Base-by-base conservation (phyloP, 352 stramenopile species). In the Phytophthora sp. region DNA sequence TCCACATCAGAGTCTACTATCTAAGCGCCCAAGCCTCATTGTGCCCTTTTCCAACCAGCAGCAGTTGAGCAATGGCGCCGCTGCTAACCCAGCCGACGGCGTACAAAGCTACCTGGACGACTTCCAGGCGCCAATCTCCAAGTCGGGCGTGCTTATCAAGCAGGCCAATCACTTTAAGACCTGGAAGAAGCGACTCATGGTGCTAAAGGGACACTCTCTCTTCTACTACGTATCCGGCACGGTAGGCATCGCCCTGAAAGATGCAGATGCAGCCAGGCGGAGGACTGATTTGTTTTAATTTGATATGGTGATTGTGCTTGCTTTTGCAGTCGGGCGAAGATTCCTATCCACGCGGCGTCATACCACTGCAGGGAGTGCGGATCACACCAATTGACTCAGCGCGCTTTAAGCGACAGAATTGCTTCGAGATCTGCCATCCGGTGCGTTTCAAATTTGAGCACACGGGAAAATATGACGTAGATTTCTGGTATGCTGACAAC, bases 211-310 rank as follows among this genome's bases (percentile, higher is more conserved):
- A 1, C 87, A 95, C 57, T 93, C 85, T 46, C 75, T 95, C 26
- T 95, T 95, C 64, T 95, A 95, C 80, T 95, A 95, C 67, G 87
- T 94, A 30, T 94, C 86, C 4, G 86, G 87, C 52, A 92, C 85
- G 79, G 86, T 94, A 82, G 26, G 76, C n/a, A n/a, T n/a, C n/a
- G n/a, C n/a, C n/a, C n/a, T n/a, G n/a, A n/a, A n/a, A n/a, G n/a
- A n/a, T n/a, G n/a, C n/a, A n/a, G n/a, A n/a, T n/a, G n/a, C n/a
- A n/a, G n/a, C n/a, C n/a, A n/a, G n/a, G n/a, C n/a, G n/a, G n/a
- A n/a, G n/a, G n/a, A n/a, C n/a, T n/a, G n/a, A n/a, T n/a, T n/a
- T n/a, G n/a, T n/a, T n/a, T n/a, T n/a, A n/a, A 24, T 53, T 60
- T 30, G 30, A 9, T 46, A 5, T 71, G 15, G 18, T 60, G 42